Percentiles rank a stretch among this genome's conserved stretches.
These are phyloP conservation scores for Neurospora tetraspora DNA, from an alignment of 495 filamentous ascomycete genomes.

Conservation along the genomic window DNA sequence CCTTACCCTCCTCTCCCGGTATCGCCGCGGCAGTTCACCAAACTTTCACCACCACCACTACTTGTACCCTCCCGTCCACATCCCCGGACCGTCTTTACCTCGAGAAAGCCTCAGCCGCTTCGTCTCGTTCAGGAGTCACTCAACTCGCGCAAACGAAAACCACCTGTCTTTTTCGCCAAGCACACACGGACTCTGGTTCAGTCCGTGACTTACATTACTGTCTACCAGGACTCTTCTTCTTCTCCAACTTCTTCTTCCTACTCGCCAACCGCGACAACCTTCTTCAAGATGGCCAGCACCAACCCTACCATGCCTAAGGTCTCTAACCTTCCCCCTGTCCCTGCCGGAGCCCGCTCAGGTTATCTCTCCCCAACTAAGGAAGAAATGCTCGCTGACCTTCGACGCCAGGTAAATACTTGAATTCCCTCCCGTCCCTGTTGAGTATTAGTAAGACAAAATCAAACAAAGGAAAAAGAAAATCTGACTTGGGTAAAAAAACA, in stretches of 20 bases:
- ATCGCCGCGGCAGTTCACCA: background rate
- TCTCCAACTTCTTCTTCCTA: background rate
- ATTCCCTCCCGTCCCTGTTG: background rate
- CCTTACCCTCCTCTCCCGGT: background rate
- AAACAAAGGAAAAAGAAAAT: background rate
- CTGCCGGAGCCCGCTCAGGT: conserved; percentile 3
- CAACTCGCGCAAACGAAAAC: conserved; percentile 8
- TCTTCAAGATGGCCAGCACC: conserved; percentile 11
- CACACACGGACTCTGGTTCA: conserved; percentile 16
- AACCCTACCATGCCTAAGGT: conserved; percentile 25
- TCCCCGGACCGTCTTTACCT: conserved; percentile 12
- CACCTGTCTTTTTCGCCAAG: conserved; percentile 20
- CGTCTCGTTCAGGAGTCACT: conserved; percentile 15
- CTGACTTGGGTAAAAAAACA: background rate
- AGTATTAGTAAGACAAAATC: background rate
- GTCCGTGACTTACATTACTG: conserved; percentile 29
- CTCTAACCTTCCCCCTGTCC: conserved; percentile 7
- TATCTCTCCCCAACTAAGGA: conserved; percentile 8
- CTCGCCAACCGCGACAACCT: background rate
- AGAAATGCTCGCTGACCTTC: conserved; percentile 16
- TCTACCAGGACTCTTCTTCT: conserved; percentile 38
- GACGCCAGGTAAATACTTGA: conserved; percentile 15
- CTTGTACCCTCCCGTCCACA: background rate
- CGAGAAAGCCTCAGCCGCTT: conserved; percentile 15
- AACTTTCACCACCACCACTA: background rate